Base-by-base conservation (phyloP, 2,329 filamentous ascomycete species). In the Juglanconis juglandina region DNA sequence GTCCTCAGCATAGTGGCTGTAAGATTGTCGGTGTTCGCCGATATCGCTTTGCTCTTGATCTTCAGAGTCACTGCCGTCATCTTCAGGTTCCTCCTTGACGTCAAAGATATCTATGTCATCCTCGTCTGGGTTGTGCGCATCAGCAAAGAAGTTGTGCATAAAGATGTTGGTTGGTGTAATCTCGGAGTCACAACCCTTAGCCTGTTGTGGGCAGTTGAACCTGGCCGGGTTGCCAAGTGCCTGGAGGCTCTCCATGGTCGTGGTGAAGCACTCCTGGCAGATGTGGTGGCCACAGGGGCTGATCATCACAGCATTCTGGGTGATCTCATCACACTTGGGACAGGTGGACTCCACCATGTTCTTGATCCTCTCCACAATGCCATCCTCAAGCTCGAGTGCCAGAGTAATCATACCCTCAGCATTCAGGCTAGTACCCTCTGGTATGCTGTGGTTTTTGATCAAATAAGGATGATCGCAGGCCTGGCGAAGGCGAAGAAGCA, bases 401-500 rank as follows among this genome's bases (percentile, higher is more conserved):
- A 72, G 56, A 7, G 61, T 59, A 9, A 60, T 59, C 71, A 72
- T 72, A 5, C 70, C 66, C 3, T 70, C 64, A 0, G 65, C 47
- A 7, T 63, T 65, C 7, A 71, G 65, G 30, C 66, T 55, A 7
- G 65, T 50, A 2, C 68, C 69, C 2, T 72, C 67, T 5, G 71
- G 71, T 13, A 72, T 68, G 6, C 65, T 64, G 35, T 69, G 65
- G 24, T 72, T 54, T 48, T 60, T 56, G 53, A 84, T 79, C 50
- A 89, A 84, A 68, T 90, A 85, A 1, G 89, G 89, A 70, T 92
- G 90, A 65, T 89, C 91, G 67, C 87, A 91, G n/a, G 87, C 87
- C 72, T 92, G 90, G 33, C 90, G 85, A 9, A 93, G 79, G 33
- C 90, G 86, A 46, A 93, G 79, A 52, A 93, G 79, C 14, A 96